Conservation (phyloP, 495 filamentous ascomycete genomes). For the Chaetomium tenue region DNA sequence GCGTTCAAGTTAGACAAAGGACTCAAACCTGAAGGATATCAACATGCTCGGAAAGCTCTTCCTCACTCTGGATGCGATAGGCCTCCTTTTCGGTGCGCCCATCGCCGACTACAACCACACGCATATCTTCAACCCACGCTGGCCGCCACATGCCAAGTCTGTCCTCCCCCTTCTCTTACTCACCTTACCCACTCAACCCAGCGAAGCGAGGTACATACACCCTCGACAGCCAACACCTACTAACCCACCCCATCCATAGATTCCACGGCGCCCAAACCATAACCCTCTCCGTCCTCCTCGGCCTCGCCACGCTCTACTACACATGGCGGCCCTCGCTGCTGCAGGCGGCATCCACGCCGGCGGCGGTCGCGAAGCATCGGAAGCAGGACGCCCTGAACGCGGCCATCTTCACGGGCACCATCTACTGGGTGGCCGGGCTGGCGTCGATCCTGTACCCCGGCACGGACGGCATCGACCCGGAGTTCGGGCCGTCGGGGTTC, state of each 20-base stretch:
- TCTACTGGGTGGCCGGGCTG: slow-evolving; percentile 54
- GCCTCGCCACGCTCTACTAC: slow-evolving; percentile 50
- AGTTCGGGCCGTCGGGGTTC: slow-evolving; percentile 53
- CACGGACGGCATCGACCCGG: slow-evolving; percentile 52
- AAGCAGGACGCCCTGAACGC: slow-evolving; percentile 37
- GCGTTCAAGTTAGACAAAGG: background rate
- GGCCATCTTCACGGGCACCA: slow-evolving; percentile 46
- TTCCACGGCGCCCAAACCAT: slow-evolving; percentile 60
- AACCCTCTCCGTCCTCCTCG: slow-evolving; percentile 46
- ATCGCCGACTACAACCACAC: slow-evolving; percentile 52
- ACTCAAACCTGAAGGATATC: background rate
- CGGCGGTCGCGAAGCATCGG: slow-evolving; percentile 16
- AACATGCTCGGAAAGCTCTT: slow-evolving; percentile 46
- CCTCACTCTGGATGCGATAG: slow-evolving; percentile 46
- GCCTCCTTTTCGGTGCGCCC: slow-evolving; percentile 43
- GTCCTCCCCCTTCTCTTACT: background rate
- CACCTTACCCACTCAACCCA: too few species aligned
- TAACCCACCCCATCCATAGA: slow-evolving; percentile 22
- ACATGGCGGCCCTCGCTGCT: slow-evolving; percentile 39
- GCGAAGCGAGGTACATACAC: background rate
- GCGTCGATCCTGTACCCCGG: slow-evolving; percentile 50
- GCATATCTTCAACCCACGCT: slow-evolving; percentile 55
- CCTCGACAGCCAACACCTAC: background rate
- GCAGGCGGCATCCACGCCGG: slow-evolving; percentile 19
- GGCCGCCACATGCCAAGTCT: slow-evolving; percentile 55